Evolutionary conservation across 83 land plant species (phyloP).

Genomic region (Picea mariana): DNA sequence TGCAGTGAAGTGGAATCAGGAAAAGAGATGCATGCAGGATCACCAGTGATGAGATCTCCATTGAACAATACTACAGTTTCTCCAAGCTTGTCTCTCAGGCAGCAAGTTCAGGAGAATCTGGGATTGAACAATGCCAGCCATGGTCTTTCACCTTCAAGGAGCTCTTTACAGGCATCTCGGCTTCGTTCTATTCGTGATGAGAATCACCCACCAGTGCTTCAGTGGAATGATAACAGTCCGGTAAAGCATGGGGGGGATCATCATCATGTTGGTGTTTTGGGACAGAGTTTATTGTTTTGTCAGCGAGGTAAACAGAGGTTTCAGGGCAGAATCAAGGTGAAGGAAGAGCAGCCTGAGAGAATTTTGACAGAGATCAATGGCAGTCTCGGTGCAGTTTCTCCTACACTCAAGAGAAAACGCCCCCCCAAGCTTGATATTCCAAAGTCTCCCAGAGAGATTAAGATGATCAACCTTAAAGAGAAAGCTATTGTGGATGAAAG

Average conservation of each 20-base stretch:
- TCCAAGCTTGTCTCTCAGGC: background rate
- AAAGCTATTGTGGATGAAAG: slow-evolving; percentile 1
- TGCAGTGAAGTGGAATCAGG: background rate
- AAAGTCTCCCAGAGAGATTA: background rate
- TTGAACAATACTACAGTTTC: slow-evolving; percentile 2
- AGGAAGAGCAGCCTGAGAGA: background rate
- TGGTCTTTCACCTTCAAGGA: slow-evolving; percentile 5
- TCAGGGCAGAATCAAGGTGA: slow-evolving; percentile 9
- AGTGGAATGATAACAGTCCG: background rate
- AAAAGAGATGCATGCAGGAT: background rate
- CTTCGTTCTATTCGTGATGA: background rate
- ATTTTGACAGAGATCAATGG: slow-evolving; percentile 4
- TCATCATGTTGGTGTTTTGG: slow-evolving; percentile 4
- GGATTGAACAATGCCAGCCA: background rate
- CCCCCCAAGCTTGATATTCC: background rate
- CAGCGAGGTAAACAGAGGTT: slow-evolving; percentile 5
- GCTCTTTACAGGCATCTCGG: background rate
- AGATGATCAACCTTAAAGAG: background rate
- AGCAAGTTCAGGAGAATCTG: background rate
- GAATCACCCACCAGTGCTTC: slow-evolving; percentile 7
- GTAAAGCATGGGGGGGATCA: background rate
- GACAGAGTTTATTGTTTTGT: background rate
- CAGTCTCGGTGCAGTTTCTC: background rate
- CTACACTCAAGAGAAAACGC: slow-evolving; percentile 14
- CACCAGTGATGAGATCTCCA: background rate